Evolutionary conservation across 1,284 basidiomycete genomes (phyloP), one percentile per base, ranked within the genome.

Genomic region (Tranzscheliella williamsii): DNA sequence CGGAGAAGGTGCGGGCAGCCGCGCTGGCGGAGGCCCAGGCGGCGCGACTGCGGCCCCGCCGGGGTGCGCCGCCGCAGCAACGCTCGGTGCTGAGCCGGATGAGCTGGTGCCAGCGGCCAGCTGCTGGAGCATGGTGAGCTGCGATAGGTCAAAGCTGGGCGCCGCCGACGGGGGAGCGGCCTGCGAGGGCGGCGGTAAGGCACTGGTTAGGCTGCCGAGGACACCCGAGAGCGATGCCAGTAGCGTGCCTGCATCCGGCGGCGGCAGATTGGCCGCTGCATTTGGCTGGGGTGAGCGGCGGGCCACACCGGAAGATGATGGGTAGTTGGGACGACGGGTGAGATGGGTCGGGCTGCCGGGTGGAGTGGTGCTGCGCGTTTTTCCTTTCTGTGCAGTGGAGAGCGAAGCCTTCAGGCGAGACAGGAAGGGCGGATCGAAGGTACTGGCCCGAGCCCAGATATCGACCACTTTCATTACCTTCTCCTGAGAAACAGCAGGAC

Each of bases 381-480:
- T 38, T 24, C 24, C 20, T 24, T 30, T 26, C 24, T 38, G 18
- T 29, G 16, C 36, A 46, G 24, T 18, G 20, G 23, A 13, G 31
- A 48, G 15, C 20, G 39, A 30, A 27, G 30, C 36, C 22, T 38
- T 42, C 30, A 66, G 46, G 8, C 38, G 27, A 37, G 42, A 34
- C n/a, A 70, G 45, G 17, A 67, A 24, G 16, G 38, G 38, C 6
- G 41, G n/a, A n/a, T 48, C 35, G 38, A 70, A 70, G 12, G 67
- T 68, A 4, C 31, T 43, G 1, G 65, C 61, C 15, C 60, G 58
- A 21, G 22, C 33, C 67, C 67, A 70, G 27, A 70, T 70, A 38
- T 70, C 67, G 29, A 70, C 42, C 27, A 70, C 67, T 37, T 70
- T 70, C 23, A 34, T 33, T 13, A 67, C 67, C 39, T 70, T 70